A percentile compares a stretch with the other conserved stretches of the same genome.
Conservation (phyloP, 2,329 filamentous ascomycete genomes). For the Dendryphion nanum region DNA sequence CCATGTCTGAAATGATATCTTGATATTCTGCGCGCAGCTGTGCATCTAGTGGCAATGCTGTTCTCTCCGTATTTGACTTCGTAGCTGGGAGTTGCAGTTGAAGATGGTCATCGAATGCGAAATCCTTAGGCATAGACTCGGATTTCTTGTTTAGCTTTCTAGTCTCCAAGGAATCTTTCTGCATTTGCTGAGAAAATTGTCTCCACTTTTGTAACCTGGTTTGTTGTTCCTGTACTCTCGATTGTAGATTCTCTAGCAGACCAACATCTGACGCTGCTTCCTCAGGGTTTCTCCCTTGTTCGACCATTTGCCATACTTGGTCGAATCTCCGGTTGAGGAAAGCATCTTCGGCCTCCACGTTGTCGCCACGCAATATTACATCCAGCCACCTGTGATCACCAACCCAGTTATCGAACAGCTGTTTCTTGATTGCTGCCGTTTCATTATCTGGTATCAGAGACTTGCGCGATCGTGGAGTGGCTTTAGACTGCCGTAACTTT, state of each 20-base stretch:
- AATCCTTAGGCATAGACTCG: slow-evolving; percentile 10
- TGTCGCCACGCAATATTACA: slow-evolving; percentile 66
- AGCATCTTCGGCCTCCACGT: slow-evolving; percentile 55
- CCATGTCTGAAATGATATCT: slow-evolving; percentile 31
- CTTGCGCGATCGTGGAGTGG: slow-evolving; percentile 20
- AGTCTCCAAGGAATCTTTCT: slow-evolving; percentile 9
- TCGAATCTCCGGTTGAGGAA: slow-evolving; percentile 69
- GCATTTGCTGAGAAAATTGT: slow-evolving; percentile 55
- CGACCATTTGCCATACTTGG: slow-evolving; percentile 67
- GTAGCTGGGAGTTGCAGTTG: slow-evolving; percentile 24
- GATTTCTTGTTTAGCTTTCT: slow-evolving; percentile 4
- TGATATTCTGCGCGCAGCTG: slow-evolving; percentile 18
- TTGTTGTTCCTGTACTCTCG: slow-evolving; percentile 64
- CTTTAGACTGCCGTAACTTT: slow-evolving; percentile 47
- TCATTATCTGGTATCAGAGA: slow-evolving; percentile 32
- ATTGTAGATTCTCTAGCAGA: slow-evolving; percentile 69
- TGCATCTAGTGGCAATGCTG: slow-evolving; percentile 4
- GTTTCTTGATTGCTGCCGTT: slow-evolving; percentile 51
- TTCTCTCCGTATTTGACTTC: not conserved
- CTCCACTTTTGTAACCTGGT: slow-evolving; percentile 72
- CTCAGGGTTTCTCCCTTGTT: slow-evolving; percentile 57
- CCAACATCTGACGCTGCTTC: slow-evolving; percentile 54
- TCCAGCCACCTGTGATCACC: slow-evolving; percentile 74
- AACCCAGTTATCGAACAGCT: slow-evolving; percentile 72
- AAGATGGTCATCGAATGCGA: slow-evolving; percentile 34